These are phyloP conservation scores for Claviceps africana DNA, from an alignment of 2,329 filamentous ascomycete species.

Conservation along the genomic window DNA sequence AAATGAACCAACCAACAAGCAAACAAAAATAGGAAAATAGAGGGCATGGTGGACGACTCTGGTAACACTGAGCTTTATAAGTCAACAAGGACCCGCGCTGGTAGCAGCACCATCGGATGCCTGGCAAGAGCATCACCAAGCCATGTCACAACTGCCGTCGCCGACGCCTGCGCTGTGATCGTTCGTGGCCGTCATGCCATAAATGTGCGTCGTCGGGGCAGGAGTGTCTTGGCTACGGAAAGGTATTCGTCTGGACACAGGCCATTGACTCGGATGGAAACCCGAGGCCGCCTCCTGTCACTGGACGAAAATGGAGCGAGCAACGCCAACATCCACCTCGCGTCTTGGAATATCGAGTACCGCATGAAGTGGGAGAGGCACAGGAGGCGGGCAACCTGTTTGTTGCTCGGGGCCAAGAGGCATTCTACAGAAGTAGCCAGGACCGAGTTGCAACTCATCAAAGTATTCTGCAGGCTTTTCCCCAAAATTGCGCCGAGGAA, in stretches of 20 bases:
- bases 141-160: conserved; percentile 49
- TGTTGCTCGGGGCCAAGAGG: neutral
- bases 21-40: neutral
- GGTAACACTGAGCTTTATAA: neutral
- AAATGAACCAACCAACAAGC: no score
- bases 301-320: conserved; percentile 5
- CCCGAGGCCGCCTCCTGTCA: conserved; percentile 20
- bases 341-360: neutral
- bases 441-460: neutral
- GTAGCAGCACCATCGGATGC: conserved; percentile 11
- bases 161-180: conserved; percentile 47
- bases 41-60: neutral
- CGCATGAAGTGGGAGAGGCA: neutral
- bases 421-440: neutral
- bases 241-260: conserved; percentile 45
- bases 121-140: conserved; percentile 24
- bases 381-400: neutral
- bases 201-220: conserved; percentile 43
- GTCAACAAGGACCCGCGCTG: neutral
- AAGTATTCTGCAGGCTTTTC: neutral
- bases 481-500: neutral
- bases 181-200: conserved; percentile 42
- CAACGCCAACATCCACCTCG: neutral
- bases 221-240: conserved; percentile 48
- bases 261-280: conserved; percentile 36